Base-by-base conservation (phyloP, 768 basidiomycete species). In the Boletellus ananas region DNA sequence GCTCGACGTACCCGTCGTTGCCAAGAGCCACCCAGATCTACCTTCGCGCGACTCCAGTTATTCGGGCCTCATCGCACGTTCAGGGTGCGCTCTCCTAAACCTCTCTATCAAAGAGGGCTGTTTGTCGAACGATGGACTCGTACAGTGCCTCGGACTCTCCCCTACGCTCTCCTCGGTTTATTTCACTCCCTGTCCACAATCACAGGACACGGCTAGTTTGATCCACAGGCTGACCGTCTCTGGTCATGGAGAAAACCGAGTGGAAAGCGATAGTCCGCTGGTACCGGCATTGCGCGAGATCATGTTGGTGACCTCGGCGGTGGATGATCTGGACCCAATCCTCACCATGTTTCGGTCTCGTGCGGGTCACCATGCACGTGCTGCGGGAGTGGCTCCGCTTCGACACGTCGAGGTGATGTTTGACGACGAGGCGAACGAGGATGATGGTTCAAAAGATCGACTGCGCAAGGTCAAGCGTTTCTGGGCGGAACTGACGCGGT, bases 61-160 rank as follows among this genome's bases (percentile, higher is more conserved):
- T 25, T 25, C 23, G 11, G 16, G 17, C 23, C 62, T 61, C 18
- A 39, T 63, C 48, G 11, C 29, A 6, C 55, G 62, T 16, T 63
- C 62, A 0, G 16, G 16, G 29, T 55, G 59, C 36, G 4, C 17
- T 4, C 59, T 64, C 25, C 51, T 29, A 25, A 40, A 25, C 10
- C 53, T 57, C 8, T 53, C 51, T 14, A 59, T 62, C 39, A 34
- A 34, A n/a, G 51, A 55, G 10, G 43, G 56, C 11, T 12, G 49
- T 27, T 51, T 60, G 33, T 39, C 55, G 6, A 49, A 52, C 27
- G 42, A 60, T 11, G 61, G 55, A 18, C 27, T 65, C 13, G 8
- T 63, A 17, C 55, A 51, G 5, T 58, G 62, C 39, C 58, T 64
- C 23, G 36, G 40, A 12, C 40, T 45, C 31, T 47, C 58, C 20